A percentile compares a stretch with the other conserved stretches of the same genome.
These are phyloP conservation scores for Rhizophora mangle DNA, from an alignment of 345 rosid species.

Conservation along the genomic window DNA sequence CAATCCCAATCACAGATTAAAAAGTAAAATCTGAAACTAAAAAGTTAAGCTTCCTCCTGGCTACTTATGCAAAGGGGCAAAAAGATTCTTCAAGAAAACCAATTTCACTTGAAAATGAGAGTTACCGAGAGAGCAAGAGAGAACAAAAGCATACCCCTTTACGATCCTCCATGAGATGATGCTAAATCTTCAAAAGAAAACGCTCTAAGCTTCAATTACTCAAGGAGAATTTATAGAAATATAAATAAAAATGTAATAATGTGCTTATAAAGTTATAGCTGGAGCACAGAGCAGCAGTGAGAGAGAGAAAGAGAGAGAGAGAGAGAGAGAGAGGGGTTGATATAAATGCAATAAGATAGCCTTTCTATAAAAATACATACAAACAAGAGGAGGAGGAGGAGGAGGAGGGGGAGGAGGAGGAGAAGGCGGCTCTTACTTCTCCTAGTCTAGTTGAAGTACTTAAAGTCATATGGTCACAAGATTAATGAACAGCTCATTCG, in stretches of 20 bases:
- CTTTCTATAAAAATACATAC: no score
- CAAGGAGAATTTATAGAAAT: no score
- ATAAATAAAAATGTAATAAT: no score
- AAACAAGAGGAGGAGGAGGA: neutral
- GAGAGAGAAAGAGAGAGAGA: neutral
- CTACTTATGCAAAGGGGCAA: neutral
- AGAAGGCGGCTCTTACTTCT: neutral
- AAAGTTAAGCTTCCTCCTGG: neutral
- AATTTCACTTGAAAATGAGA: neutral
- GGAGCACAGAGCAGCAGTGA: no score
- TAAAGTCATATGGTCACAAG: no score
- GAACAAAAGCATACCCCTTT: conserved; percentile 17
- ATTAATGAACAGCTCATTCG: no score
- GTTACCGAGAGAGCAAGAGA: neutral
- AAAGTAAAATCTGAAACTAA: no score
- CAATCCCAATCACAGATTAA: neutral
- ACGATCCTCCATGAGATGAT: conserved; percentile 22
- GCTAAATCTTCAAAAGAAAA: neutral
- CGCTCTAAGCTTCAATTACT: neutral
- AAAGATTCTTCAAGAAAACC: neutral
- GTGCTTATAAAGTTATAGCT: no score
- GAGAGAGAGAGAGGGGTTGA: neutral
- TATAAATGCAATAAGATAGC: neutral
- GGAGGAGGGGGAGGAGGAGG: neutral
- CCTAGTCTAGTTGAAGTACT: no score